These are phyloP conservation scores for Cadophora malorum DNA, from an alignment of 2,329 filamentous ascomycete genomes.

Conservation along the genomic window DNA sequence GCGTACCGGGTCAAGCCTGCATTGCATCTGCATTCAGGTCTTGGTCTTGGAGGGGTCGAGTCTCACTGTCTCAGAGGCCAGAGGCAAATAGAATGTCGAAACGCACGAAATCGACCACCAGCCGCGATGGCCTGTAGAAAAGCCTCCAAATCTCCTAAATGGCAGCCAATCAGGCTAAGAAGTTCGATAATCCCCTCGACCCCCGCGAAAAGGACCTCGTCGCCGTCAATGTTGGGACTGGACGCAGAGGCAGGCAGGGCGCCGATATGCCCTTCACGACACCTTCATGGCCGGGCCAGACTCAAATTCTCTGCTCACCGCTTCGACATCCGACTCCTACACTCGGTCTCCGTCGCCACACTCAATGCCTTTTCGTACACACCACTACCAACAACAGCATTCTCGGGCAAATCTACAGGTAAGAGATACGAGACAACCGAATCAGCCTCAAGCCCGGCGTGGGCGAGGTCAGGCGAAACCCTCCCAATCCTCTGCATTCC, in stretches of 20 bases:
- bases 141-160: conserved; percentile 20
- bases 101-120: conserved; percentile 13
- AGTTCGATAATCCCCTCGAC: conserved; percentile 14
- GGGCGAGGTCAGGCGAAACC: conserved; percentile 27
- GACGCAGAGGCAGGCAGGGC: conserved; percentile 13
- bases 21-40: conserved; percentile 8
- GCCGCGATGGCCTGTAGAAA: conserved; percentile 25
- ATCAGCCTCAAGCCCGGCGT: conserved; percentile 27
- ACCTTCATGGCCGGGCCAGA: conserved; percentile 21
- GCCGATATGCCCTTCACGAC: conserved; percentile 22
- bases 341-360: conserved; percentile 19
- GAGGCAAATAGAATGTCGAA: conserved; percentile 6
- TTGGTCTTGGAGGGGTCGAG: conserved; percentile 15
- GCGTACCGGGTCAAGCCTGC: conserved; percentile 20
- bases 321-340: conserved; percentile 18
- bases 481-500: conserved; percentile 22
- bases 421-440: conserved; percentile 26
- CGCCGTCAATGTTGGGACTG: conserved; percentile 17
- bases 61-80: neutral
- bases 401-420: conserved; percentile 17
- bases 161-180: conserved; percentile 15
- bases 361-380: conserved; percentile 16
- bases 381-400: conserved; percentile 16
- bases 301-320: conserved; percentile 22
- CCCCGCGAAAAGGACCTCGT: conserved; percentile 24